Evolutionary conservation across 768 basidiomycete species (phyloP).

Genomic region (Mycena chlorophos): DNA sequence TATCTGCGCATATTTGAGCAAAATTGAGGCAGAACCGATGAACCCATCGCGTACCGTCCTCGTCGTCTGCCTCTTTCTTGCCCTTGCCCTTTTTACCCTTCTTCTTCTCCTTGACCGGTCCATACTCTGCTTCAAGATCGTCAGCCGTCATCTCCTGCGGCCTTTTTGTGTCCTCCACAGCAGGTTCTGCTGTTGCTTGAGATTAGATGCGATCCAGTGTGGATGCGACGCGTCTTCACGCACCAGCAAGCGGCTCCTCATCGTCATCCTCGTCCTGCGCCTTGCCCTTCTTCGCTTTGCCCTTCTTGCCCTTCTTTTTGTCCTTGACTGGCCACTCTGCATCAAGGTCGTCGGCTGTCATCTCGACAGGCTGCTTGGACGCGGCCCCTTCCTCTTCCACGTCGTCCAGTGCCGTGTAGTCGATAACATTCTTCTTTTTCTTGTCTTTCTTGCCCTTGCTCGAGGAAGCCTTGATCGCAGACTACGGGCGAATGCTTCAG

Average conservation of each 20-base stretch:
- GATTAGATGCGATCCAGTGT: not conserved
- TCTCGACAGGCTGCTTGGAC: slow-evolving; percentile 23
- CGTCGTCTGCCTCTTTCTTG: slow-evolving; percentile 46
- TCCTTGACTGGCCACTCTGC: slow-evolving; percentile 70
- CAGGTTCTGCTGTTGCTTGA: not conserved
- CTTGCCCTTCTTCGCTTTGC: slow-evolving; percentile 46
- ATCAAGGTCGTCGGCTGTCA: slow-evolving; percentile 48
- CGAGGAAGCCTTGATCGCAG: slow-evolving; percentile 58
- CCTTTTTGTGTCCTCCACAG: slow-evolving; percentile 28
- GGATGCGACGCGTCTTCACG: not conserved
- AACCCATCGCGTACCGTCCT: slow-evolving; percentile 26
- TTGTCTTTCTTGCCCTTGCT: slow-evolving; percentile 54
- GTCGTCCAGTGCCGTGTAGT: slow-evolving; percentile 32
- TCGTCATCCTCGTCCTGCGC: slow-evolving; percentile 37
- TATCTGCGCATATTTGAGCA: slow-evolving; percentile 24
- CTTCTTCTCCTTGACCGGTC: slow-evolving; percentile 62
- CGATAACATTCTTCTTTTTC: slow-evolving; percentile 47
- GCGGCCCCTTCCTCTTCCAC: slow-evolving; percentile 27
- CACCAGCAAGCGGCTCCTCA: not conserved
- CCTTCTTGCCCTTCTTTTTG: slow-evolving; percentile 66
- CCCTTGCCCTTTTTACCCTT: slow-evolving; percentile 63
- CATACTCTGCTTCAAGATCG: slow-evolving; percentile 75
- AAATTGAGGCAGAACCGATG: not conserved
- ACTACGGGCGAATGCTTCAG: slow-evolving; percentile 40
- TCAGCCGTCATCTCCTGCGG: slow-evolving; percentile 63